Percentiles rank a stretch among this genome's conserved stretches.
Evolutionary conservation across 73 alveolate species (phyloP).

Genomic region (Paramecium pentaurelia): DNA sequence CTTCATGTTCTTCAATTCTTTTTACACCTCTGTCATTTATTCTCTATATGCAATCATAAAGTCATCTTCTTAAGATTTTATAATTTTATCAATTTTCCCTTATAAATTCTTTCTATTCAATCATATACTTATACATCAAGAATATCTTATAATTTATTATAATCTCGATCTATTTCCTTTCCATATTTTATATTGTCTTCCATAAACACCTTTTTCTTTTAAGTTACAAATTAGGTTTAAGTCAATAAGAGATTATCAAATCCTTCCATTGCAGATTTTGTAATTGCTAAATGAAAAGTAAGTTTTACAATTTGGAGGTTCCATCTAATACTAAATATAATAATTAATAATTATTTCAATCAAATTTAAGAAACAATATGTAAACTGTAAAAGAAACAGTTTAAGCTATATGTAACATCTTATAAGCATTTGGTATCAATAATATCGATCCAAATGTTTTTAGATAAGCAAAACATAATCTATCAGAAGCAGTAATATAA

Average conservation of each 20-base stretch:
- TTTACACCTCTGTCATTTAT: conserved; percentile 59
- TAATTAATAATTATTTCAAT: background rate
- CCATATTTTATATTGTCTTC: conserved; percentile 17
- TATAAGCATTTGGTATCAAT: background rate
- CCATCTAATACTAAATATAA: background rate
- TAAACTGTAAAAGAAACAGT: conserved; percentile 32
- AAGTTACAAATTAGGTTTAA: background rate
- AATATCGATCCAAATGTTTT: conserved; percentile 17
- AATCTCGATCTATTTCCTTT: conserved; percentile 24
- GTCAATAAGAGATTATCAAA: background rate
- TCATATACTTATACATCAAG: background rate
- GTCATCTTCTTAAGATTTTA: conserved; percentile 49
- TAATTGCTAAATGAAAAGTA: background rate
- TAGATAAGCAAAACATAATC: conserved; percentile 44
- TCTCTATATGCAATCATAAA: conserved; percentile 57
- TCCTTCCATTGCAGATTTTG: background rate
- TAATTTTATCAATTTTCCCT: conserved; percentile 18
- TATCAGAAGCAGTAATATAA: background rate
- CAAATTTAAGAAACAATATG: background rate
- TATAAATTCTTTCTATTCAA: background rate
- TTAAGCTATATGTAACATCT: conserved; percentile 23
- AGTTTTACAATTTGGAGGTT: background rate
- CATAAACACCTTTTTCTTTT: background rate
- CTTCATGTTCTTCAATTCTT: conserved; percentile 64
- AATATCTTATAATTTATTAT: conserved; percentile 20